Base-by-base conservation (phyloP, 345 rosid species). In the Rhodamnia argentea region DNA sequence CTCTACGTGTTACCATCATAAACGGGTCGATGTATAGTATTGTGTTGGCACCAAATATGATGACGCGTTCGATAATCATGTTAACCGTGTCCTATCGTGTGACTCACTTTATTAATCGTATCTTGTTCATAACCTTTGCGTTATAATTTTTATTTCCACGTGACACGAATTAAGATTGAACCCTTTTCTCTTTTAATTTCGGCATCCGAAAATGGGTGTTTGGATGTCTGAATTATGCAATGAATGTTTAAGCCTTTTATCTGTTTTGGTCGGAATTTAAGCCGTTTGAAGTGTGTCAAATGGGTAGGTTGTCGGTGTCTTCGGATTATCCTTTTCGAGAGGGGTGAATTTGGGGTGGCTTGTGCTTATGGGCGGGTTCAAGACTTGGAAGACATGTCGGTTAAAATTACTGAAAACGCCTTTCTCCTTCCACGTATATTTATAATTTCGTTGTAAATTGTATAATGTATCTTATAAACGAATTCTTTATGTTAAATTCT, bases 31-130 rank as follows among this genome's bases (percentile, higher is more conserved):
- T 55, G 24, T 7, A 18, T 5, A 54, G 10, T 20, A 55, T 20
- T 1, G 11, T 55, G 58, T 55, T 20, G 24, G 4, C 23, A 22
- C 58, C 11, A 20, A 18, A 20, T 4, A 55, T 20, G 58, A 24
- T 20, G 58, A 55, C 58, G 11, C 2, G 24, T 55, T 20, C 15
- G 23, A 15, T 3, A 62, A 16, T 62, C 8, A 42, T 2, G 23
- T 29, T 62, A 15, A 29, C 0, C 12, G 0, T 0, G 75, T 6
- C 3, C 2, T 62, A 20, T 5, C 3, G 1, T 4, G 42, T 7
- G 23, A 7, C 75, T 2, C 0, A 2, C 22, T 62, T 62, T 3
- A 29, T 29, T 62, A 29, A 1, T 62, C 1, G 0, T 1, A 20
- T 62, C 5, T 9, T 62, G 12, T 27, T 13, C 0, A 13, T 8